phyloP scores from a whole-genome alignment of 139 green algal genomes.

The Axilococcus clingmanii region DNA sequence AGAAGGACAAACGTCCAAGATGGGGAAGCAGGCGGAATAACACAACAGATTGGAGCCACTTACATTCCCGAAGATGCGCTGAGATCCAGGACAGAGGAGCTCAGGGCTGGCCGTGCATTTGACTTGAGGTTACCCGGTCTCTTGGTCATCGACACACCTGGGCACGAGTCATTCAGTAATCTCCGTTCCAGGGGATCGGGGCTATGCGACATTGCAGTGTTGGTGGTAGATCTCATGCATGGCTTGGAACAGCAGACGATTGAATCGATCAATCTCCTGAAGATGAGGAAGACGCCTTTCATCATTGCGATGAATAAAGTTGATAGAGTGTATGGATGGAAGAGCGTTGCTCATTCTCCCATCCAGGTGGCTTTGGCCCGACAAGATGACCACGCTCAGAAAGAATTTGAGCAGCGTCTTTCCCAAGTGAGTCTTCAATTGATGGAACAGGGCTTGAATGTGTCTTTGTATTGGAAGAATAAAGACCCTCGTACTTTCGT shows the following conservation, averaged over 20 bases:
- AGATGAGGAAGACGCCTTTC: slow-evolving; percentile 95
- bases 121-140: slow-evolving; percentile 83
- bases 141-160: slow-evolving; percentile 97
- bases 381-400: slow-evolving; percentile 18
- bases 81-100: slow-evolving; percentile 59
- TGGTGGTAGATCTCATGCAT: slow-evolving; percentile 98
- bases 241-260: slow-evolving; percentile 97
- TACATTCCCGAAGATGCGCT: slow-evolving; percentile 87
- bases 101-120: slow-evolving; percentile 50
- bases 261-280: slow-evolving; percentile 93
- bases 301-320: slow-evolving; percentile 98
- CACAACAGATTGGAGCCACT: slow-evolving; percentile 98
- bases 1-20: slow-evolving; percentile 95
- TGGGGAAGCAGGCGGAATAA: slow-evolving; percentile 96
- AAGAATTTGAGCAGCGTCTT: slow-evolving; percentile 61
- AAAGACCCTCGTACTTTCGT: slow-evolving; percentile 76
- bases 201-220: slow-evolving; percentile 96
- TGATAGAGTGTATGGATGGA: slow-evolving; percentile 83
- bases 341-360: slow-evolving; percentile 56
- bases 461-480: slow-evolving; percentile 96
- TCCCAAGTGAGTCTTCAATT: slow-evolving; percentile 32
- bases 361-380: slow-evolving; percentile 44
- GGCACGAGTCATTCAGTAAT: slow-evolving; percentile 97
- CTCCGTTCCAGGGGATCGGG: slow-evolving; percentile 80
- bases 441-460: slow-evolving; percentile 87